Base-by-base conservation (phyloP, 1,284 basidiomycete species). In the Pseudozyma tsukubaensis region DNA sequence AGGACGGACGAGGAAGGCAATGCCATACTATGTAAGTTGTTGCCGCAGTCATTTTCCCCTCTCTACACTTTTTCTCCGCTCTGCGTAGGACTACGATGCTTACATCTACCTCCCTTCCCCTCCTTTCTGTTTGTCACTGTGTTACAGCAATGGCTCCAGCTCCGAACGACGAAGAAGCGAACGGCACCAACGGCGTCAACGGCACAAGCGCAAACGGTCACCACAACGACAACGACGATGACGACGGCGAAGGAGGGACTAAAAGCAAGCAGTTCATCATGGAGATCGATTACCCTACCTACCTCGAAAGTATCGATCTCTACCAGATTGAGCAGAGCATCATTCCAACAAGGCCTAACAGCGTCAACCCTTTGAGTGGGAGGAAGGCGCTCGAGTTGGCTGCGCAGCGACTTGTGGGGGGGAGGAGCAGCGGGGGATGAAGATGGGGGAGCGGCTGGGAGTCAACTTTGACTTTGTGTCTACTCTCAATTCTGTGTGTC, bases 231-330 rank as follows among this genome's bases (percentile, higher is more conserved):
- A 37, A 9, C 55, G 16, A 55, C 2, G 51, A 34, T 4, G 45
- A 3, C 56, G n/a, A 43, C 1, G 51, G 14, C 0, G 59, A 34
- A 39, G 53, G 21, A 34, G 36, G 29, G 34, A 49, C 92, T 79
- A 88, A 89, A 71, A 93, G 92, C 79, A 88, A 89, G 44, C 94
- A 96, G 81, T 88, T 94, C 70, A 91, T 96, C 8, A 87, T 94
- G 79, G 93, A 95, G 81, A 89, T 96, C 68, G 93, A 94, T 76
- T 90, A 92, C 88, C 88, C 88, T 4, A 90, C 90, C 0, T 96
- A 92, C 92, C 86, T 62, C 90, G 89, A 90, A 12, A 91, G 93
- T 10, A 93, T 93, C 73, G 89, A 93, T 69, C 88, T 91, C 0
- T 94, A 94, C 85, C 85, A 91, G 36, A 92, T 96, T 75, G 89